phyloP scores from a whole-genome alignment of 371 early-diverging fungal species.

The Actinomortierella ambigua region DNA sequence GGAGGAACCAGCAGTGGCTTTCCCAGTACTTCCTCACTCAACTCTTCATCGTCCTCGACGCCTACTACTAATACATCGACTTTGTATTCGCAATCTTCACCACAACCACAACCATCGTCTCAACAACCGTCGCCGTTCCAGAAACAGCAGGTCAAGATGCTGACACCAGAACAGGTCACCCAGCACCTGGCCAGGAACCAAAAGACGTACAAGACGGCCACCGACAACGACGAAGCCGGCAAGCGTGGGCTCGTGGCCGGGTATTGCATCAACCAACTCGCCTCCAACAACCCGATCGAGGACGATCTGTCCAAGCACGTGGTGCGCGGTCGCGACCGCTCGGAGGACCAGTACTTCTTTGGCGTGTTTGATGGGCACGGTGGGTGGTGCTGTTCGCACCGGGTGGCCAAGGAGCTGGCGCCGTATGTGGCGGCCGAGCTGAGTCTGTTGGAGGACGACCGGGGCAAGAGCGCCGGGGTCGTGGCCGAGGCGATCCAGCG shows the following conservation, averaged over 20 bases:
- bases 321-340: conserved; percentile 23
- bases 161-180: conserved; percentile 37
- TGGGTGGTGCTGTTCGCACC: conserved; percentile 56
- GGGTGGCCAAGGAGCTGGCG: conserved; percentile 52
- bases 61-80: background rate
- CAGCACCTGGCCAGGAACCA: conserved; percentile 33
- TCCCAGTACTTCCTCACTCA: background rate
- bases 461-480: conserved; percentile 11
- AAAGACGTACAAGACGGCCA: conserved; percentile 16
- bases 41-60: background rate
- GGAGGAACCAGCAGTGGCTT: too few relatives aligned
- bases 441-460: conserved; percentile 25
- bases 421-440: conserved; percentile 32
- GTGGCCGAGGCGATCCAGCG: conserved; percentile 51
- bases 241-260: conserved; percentile 27
- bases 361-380: conserved; percentile 71
- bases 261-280: conserved; percentile 54
- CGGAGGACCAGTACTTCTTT: conserved; percentile 51
- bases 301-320: conserved; percentile 50
- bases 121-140: conserved; percentile 12
- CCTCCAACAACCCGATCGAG: conserved; percentile 64
- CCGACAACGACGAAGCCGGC: conserved; percentile 9
- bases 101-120: background rate
- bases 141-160: conserved; percentile 34
- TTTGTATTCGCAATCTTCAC: background rate